Evolutionary conservation across 2,329 filamentous ascomycete species (phyloP), one percentile per base, ranked within the genome.

Genomic region (Malbranchea cinnamomea): DNA sequence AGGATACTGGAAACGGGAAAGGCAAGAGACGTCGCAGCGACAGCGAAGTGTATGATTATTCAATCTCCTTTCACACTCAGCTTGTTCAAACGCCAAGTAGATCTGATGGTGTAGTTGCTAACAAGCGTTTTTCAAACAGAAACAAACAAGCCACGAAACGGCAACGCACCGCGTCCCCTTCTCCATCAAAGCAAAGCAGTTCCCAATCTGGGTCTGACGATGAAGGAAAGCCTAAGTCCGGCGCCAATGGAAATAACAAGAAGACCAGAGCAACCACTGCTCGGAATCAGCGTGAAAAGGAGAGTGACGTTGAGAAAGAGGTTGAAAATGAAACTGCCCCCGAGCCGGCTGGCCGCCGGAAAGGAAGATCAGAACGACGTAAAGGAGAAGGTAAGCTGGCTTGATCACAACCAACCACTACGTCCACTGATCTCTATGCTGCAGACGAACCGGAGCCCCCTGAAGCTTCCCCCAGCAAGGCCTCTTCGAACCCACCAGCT

Each of bases 1-100:
- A 77, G 20, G 64, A 65, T 30, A 61, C 55, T 20, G 60, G 61
- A 22, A 67, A 60, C 30, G 68, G 78, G 40, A 73, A 80, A 47
- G 67, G 72, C 14, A 98, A 98, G 60, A 68, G 89, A 46, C 77
- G 75, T 37, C 72, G 87, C 38, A 92, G 89, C 46, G 83, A 89
- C 37, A 93, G 83, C 48, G 84, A 94, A 68, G 82, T 92, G 87
- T 95, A 67, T 57, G 83, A 72, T 23, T 13, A 28, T 8, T 22
- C 28, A 28, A 29, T 34, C 30, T 27, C 17, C 15, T 37, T 32
- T 20, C 30, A 41, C 21, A 26, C 34, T 31, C 33, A 17, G 14
- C 18, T 12, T 7, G 7, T 14, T 15, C 26, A 14, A 26, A 11
- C 14, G 24, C 7, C 18, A 25, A 18, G 10, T 16, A 7, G 10